phyloP scores from a whole-genome alignment of 2,329 filamentous ascomycete species.

The Eurotiales sp. region DNA sequence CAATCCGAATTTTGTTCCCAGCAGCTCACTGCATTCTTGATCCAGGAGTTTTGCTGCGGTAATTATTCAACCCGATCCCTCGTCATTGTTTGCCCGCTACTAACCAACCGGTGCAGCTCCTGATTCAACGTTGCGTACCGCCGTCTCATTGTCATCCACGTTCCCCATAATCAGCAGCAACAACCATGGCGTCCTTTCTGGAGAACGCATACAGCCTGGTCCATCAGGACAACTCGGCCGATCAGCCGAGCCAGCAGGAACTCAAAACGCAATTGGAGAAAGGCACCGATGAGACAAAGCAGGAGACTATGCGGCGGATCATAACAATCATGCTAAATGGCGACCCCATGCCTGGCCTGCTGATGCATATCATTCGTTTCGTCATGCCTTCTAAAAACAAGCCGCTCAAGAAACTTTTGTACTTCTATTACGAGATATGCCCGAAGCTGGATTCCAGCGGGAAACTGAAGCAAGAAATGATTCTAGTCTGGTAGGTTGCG shows the following conservation, averaged over 20 bases:
- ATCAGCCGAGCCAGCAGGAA: slow-evolving; percentile 85
- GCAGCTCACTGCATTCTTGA: slow-evolving; percentile 22
- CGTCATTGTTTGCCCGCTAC: slow-evolving; percentile 25
- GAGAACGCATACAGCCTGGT: slow-evolving; percentile 95
- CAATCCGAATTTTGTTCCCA: slow-evolving; percentile 27
- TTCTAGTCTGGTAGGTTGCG: slow-evolving; percentile 79
- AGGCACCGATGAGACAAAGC: slow-evolving; percentile 85
- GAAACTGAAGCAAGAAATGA: slow-evolving; percentile 99
- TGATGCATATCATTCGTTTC: slow-evolving; percentile 99
- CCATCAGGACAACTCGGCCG: slow-evolving; percentile 94
- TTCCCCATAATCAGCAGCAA: slow-evolving; percentile 28
- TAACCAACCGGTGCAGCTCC: slow-evolving; percentile 34
- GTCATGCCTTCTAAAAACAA: slow-evolving; percentile 99
- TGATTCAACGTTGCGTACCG: slow-evolving; percentile 20
- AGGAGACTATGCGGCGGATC: slow-evolving; percentile 95
- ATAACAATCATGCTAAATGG: slow-evolving; percentile 97
- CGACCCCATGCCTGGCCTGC: slow-evolving; percentile 86
- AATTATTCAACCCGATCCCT: slow-evolving; percentile 16
- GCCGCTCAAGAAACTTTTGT: slow-evolving; percentile 92
- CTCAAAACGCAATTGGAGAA: slow-evolving; percentile 91
- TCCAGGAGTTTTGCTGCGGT: slow-evolving; percentile 29
- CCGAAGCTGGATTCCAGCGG: slow-evolving; percentile 88
- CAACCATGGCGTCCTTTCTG: slow-evolving; percentile 90
- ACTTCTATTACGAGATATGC: slow-evolving; percentile 99
- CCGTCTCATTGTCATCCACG: slow-evolving; percentile 20